A percentile compares a stretch with the other conserved stretches of the same genome.
Conservation (phyloP, 352 stramenopile genomes). For the Phytophthora capsici region DNA sequence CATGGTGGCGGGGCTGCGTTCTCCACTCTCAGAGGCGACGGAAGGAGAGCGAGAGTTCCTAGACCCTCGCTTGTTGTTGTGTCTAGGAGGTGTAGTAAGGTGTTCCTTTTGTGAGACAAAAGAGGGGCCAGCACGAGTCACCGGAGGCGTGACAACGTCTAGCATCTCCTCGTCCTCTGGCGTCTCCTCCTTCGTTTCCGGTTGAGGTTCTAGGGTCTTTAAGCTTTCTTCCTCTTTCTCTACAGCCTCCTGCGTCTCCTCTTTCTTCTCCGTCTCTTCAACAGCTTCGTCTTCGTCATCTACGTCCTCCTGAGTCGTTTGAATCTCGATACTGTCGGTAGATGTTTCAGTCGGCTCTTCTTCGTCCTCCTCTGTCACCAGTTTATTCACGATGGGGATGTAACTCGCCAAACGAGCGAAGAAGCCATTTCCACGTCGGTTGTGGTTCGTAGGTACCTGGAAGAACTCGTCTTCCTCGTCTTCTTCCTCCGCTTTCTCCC, state of each 20-base stretch:
- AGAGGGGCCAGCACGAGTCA: constrained; percentile 19
- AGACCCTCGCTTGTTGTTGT: constrained; percentile 19
- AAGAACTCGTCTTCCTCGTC: constrained; percentile 27
- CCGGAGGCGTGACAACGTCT: constrained; percentile 12
- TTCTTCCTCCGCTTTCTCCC: constrained; percentile 21
- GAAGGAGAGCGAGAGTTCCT: constrained; percentile 34
- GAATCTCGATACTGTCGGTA: constrained; percentile 19
- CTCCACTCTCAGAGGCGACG: constrained; percentile 24
- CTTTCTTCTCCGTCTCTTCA: constrained; percentile 12
- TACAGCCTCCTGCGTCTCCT: constrained; percentile 9
- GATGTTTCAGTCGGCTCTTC: constrained; percentile 17
- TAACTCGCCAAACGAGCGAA: constrained; percentile 71
- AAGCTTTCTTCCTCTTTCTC: not conserved
- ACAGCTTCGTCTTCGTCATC: constrained; percentile 29
- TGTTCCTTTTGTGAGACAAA: constrained; percentile 31
- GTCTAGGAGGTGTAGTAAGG: constrained; percentile 12
- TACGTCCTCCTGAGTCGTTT: constrained; percentile 38
- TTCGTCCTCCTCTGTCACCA: constrained; percentile 50
- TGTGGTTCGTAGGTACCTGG: not conserved
- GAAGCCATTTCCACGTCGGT: constrained; percentile 31
- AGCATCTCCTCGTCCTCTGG: constrained; percentile 32
- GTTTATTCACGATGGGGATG: constrained; percentile 67
- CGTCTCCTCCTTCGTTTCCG: constrained; percentile 23
- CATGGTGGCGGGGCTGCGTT: constrained; percentile 39
- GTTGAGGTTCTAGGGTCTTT: constrained; percentile 13